Conservation (phyloP, 305 asterid species). For the Fraxinus xanthoxyloides region DNA sequence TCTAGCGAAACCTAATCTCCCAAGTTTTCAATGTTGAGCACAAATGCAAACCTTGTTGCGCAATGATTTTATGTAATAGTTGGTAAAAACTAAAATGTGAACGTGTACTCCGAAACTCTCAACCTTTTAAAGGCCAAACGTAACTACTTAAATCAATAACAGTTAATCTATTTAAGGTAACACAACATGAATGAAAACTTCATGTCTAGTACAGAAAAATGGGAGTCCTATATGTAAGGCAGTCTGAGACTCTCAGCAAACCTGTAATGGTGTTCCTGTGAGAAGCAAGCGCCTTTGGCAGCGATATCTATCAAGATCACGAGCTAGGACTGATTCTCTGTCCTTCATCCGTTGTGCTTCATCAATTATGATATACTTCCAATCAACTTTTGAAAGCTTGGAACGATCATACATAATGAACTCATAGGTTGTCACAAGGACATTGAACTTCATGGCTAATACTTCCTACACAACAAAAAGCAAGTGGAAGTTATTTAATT, state of each 20-base stretch:
- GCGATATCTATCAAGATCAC: conserved; percentile 98
- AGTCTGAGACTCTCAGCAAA: conserved; percentile 19
- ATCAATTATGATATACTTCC: conserved; percentile 98
- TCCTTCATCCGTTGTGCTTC: conserved; percentile 99
- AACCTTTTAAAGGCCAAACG: not conserved
- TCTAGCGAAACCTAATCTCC: not conserved
- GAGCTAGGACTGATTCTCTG: conserved; percentile 98
- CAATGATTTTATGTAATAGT: not conserved
- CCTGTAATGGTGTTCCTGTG: conserved; percentile 99
- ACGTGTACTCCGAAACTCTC: conserved; percentile 7
- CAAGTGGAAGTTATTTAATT: conserved; percentile 17
- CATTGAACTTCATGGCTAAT: conserved; percentile 90
- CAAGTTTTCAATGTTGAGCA: conserved; percentile 3
- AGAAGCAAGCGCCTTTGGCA: conserved; percentile 99
- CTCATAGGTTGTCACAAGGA: conserved; percentile 93
- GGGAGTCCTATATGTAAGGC: conserved; percentile 16
- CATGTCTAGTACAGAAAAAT: conserved; percentile 11
- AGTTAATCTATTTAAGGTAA: not conserved
- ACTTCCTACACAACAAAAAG: conserved; percentile 71
- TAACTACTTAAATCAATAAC: not conserved
- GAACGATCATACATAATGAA: conserved; percentile 90
- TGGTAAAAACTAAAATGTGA: not conserved
- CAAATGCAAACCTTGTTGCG: not conserved
- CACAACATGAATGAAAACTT: conserved; percentile 5
- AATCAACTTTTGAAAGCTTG: conserved; percentile 84